phyloP scores from a whole-genome alignment of 768 basidiomycete species.

The Suillus subluteus region DNA sequence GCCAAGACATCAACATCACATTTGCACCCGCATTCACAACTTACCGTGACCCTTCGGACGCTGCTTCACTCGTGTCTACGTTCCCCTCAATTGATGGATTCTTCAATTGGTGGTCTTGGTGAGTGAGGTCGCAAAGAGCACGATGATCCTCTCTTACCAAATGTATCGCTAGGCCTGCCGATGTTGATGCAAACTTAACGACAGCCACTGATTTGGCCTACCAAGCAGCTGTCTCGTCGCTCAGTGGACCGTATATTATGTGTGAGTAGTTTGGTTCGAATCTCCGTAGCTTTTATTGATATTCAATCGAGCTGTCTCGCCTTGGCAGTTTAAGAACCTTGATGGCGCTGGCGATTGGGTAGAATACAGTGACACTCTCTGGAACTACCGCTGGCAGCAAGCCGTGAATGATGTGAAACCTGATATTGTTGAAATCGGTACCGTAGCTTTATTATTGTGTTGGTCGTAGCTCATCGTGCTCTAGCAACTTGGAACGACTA shows the following conservation, averaged over 20 bases:
- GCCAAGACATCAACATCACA: constrained; percentile 31
- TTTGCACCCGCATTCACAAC: constrained; percentile 37
- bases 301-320: constrained; percentile 12
- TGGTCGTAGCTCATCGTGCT: constrained; percentile 17
- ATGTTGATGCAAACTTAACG: constrained; percentile 24
- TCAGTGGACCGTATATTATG: constrained; percentile 35
- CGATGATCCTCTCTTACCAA: constrained; percentile 4
- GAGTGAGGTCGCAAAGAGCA: constrained; percentile 7
- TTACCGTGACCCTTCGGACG: constrained; percentile 27
- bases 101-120: constrained; percentile 42
- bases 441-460: background rate
- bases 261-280: constrained; percentile 16
- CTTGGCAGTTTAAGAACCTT: constrained; percentile 32
- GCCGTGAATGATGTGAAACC: constrained; percentile 27
- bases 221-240: constrained; percentile 19
- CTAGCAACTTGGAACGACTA: constrained; percentile 30
- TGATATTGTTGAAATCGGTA: constrained; percentile 31
- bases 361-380: constrained; percentile 28
- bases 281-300: background rate
- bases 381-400: constrained; percentile 33
- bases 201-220: constrained; percentile 34
- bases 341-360: constrained; percentile 24
- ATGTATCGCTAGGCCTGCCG: constrained; percentile 21
- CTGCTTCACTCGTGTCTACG: constrained; percentile 22
- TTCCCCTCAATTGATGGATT: constrained; percentile 34